A percentile compares a stretch with the other conserved stretches of the same genome.
Conservation (phyloP, 2,329 filamentous ascomycete species). For the Pezicula radicicola region DNA sequence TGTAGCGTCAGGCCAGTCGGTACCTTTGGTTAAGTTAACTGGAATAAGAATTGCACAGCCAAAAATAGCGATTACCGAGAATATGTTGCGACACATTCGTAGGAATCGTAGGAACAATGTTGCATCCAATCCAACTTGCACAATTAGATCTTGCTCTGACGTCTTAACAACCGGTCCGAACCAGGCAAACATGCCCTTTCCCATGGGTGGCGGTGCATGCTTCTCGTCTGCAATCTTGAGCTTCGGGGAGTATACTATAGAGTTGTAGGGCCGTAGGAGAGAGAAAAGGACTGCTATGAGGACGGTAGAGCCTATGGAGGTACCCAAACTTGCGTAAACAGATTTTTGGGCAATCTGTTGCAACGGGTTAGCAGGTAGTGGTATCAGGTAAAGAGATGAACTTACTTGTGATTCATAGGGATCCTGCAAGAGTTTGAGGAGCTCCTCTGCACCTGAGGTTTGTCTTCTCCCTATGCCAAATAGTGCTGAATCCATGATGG, state of each 20-base stretch:
- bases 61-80: conserved; percentile 67
- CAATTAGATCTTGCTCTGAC: conserved; percentile 72
- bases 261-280: conserved; percentile 85
- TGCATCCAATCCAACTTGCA: conserved; percentile 87
- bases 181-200: conserved; percentile 88
- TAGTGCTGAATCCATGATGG: not conserved
- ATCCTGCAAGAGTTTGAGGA: conserved; percentile 8
- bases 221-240: conserved; percentile 88
- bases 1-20: conserved; percentile 24
- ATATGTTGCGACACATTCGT: conserved; percentile 90
- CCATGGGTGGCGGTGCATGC: conserved; percentile 82
- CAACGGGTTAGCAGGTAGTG: not conserved
- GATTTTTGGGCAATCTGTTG: conserved; percentile 44
- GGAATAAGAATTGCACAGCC: conserved; percentile 79
- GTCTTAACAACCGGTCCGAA: conserved; percentile 73
- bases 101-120: conserved; percentile 85
- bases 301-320: conserved; percentile 72
- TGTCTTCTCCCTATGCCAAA: not conserved
- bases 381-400: not conserved
- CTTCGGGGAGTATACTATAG: conserved; percentile 90
- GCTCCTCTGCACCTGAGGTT: conserved; percentile 1
- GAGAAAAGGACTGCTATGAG: conserved; percentile 81
- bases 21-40: conserved; percentile 61
- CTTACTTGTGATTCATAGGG: conserved; percentile 8
- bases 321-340: conserved; percentile 75